These are phyloP conservation scores for Gloeopeniophorella convolvens DNA, from an alignment of 768 basidiomycete species.

Conservation along the genomic window DNA sequence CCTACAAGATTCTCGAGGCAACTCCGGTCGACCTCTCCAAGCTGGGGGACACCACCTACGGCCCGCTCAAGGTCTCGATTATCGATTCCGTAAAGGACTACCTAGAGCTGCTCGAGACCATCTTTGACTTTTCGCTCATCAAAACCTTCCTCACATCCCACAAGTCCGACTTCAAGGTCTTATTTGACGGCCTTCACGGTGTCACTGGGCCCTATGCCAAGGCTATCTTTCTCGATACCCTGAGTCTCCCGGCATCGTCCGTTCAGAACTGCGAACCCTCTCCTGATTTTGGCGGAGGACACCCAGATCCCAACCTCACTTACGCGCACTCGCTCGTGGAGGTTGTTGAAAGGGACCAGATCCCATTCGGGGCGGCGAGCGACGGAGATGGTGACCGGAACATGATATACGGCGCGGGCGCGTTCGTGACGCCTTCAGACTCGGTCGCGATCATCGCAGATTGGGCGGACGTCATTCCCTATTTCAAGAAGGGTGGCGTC, in stretches of 20 bases:
- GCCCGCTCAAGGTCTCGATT: conserved; percentile 78
- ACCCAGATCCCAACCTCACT: conserved; percentile 97
- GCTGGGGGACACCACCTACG: conserved; percentile 72
- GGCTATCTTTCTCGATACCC: conserved; percentile 76
- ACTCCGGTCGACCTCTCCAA: conserved; percentile 76
- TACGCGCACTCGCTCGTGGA: conserved; percentile 95
- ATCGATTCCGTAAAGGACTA: conserved; percentile 95
- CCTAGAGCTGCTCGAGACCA: conserved; percentile 68
- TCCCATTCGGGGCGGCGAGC: conserved; percentile 91
- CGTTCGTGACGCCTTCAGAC: conserved; percentile 97
- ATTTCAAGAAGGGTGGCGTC: conserved; percentile 85
- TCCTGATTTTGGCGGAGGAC: conserved; percentile 95
- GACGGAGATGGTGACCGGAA: conserved; percentile 98
- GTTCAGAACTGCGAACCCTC: conserved; percentile 88
- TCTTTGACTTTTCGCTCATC: conserved; percentile 95
- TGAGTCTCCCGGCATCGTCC: conserved; percentile 73
- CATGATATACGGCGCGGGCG: conserved; percentile 99
- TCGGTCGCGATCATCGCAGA: conserved; percentile 98
- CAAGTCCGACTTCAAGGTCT: conserved; percentile 64
- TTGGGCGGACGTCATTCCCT: conserved; percentile 89
- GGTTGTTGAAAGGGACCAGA: conserved; percentile 77
- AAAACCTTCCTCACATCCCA: conserved; percentile 76
- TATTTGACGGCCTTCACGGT: conserved; percentile 95
- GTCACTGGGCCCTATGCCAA: conserved; percentile 96
- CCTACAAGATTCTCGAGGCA: conserved; percentile 80